Evolutionary conservation across 768 basidiomycete species (phyloP).

Genomic region (Tulasnella sp.): DNA sequence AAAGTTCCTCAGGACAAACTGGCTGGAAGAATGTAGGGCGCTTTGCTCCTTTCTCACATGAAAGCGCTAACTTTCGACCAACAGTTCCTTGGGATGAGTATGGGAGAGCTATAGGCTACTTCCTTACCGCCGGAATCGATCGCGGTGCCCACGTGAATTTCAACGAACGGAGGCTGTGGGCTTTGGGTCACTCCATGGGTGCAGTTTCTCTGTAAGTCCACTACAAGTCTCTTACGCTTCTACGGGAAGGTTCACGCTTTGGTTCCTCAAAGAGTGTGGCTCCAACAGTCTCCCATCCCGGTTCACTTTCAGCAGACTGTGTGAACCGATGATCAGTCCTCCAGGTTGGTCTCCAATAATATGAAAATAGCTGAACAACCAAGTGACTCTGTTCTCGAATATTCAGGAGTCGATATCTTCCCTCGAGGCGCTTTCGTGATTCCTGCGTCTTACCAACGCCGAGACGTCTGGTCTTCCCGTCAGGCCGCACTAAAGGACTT

Average conservation of each 20-base stretch:
- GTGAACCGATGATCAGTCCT: constrained; percentile 30
- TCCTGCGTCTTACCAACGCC: constrained; percentile 23
- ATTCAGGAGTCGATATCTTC: neutral
- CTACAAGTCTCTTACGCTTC: neutral
- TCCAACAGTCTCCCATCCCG: constrained; percentile 9
- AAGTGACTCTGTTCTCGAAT: neutral
- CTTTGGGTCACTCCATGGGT: constrained; percentile 31
- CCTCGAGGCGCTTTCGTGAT: neutral
- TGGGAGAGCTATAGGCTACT: constrained; percentile 24
- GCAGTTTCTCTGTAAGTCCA: constrained; percentile 17
- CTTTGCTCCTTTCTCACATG: neutral
- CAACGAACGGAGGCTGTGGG: constrained; percentile 12
- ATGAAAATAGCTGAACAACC: neutral
- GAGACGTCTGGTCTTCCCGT: constrained; percentile 31
- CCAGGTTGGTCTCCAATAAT: neutral
- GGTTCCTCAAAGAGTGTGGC: constrained; percentile 6
- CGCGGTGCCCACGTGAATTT: constrained; percentile 19
- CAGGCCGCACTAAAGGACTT: constrained; percentile 26
- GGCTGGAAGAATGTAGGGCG: constrained; percentile 14
- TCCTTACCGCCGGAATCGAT: constrained; percentile 22
- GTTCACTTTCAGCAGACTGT: constrained; percentile 20
- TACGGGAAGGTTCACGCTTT: too few species aligned
- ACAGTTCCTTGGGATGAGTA: constrained; percentile 33
- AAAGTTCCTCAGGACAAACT: neutral
- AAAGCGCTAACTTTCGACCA: neutral